These are phyloP conservation scores for Draba incana DNA, from an alignment of 345 rosid genomes.

Conservation along the genomic window DNA sequence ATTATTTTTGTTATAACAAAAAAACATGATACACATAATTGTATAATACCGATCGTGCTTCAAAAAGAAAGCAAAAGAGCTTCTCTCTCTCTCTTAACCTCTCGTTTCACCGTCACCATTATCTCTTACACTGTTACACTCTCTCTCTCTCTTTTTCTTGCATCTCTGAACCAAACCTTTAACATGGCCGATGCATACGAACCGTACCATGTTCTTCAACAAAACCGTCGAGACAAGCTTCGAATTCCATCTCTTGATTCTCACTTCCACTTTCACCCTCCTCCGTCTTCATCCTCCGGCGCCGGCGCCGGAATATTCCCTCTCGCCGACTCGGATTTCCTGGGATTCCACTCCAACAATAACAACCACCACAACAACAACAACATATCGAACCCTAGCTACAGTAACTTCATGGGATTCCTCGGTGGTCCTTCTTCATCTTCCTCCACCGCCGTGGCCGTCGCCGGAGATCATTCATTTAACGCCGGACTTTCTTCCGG, in stretches of 20 bases:
- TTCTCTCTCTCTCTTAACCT: conserved; percentile 46
- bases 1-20: conserved; percentile 4
- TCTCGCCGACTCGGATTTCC: conserved; percentile 56
- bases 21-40: conserved; percentile 16
- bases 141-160: background rate
- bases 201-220: conserved; percentile 93
- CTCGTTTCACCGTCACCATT: conserved; percentile 67
- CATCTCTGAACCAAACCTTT: conserved; percentile 1
- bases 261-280: conserved; percentile 36
- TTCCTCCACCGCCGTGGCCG: conserved; percentile 36
- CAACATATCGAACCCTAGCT: conserved; percentile 50
- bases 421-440: conserved; percentile 43
- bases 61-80: conserved; percentile 38
- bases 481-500: conserved; percentile 44
- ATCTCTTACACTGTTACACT: conserved; percentile 56
- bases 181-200: conserved; percentile 67
- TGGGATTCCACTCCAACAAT: conserved; percentile 57
- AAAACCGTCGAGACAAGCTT: conserved; percentile 88
- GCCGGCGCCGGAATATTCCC: conserved; percentile 46
- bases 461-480: conserved; percentile 42
- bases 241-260: conserved; percentile 50
- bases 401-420: conserved; percentile 54
- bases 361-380: conserved; percentile 57
- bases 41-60: conserved; percentile 33
- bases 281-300: conserved; percentile 34